Evolutionary conservation across 495 filamentous ascomycete genomes (phyloP).

Genomic region (Neurospora sp.): DNA sequence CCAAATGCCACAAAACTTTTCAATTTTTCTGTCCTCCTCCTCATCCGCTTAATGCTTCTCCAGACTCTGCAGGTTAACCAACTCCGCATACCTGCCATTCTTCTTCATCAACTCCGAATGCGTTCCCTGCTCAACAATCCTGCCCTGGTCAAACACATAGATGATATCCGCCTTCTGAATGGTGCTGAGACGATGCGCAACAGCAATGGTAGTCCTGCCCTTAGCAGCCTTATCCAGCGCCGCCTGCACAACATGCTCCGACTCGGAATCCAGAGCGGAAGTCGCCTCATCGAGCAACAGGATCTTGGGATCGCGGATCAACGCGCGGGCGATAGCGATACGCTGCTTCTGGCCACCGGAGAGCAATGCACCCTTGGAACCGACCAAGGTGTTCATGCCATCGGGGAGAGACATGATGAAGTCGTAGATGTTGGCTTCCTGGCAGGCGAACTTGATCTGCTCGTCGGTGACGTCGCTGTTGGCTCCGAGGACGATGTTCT

Average conservation of each 20-base stretch:
- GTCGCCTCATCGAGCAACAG: constrained; percentile 79
- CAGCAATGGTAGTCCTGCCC: constrained; percentile 63
- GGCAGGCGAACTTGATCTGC: constrained; percentile 47
- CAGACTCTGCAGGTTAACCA: constrained; percentile 62
- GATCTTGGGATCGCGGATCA: constrained; percentile 62
- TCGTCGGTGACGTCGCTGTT: constrained; percentile 37
- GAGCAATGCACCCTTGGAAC: constrained; percentile 55
- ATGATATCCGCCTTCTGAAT: constrained; percentile 53
- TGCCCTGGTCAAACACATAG: constrained; percentile 46
- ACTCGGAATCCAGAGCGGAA: constrained; percentile 64
- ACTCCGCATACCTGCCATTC: constrained; percentile 45
- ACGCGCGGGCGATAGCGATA: constrained; percentile 67
- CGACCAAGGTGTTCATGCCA: constrained; percentile 54
- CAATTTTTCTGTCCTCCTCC: not conserved
- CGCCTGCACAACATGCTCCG: constrained; percentile 63
- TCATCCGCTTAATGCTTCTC: constrained; percentile 36
- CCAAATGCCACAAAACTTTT: not conserved
- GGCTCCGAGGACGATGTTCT: constrained; percentile 52
- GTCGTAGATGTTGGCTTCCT: constrained; percentile 56
- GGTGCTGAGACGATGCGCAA: constrained; percentile 56
- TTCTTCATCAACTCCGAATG: constrained; percentile 42
- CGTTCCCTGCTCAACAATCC: constrained; percentile 47
- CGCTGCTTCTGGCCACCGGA: constrained; percentile 78
- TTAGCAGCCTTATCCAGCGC: constrained; percentile 58
- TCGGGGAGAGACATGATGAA: constrained; percentile 57